A percentile compares a stretch with the other conserved stretches of the same genome.
Conservation (phyloP, 2,329 filamentous ascomycete species). For the Fusarium sp. region DNA sequence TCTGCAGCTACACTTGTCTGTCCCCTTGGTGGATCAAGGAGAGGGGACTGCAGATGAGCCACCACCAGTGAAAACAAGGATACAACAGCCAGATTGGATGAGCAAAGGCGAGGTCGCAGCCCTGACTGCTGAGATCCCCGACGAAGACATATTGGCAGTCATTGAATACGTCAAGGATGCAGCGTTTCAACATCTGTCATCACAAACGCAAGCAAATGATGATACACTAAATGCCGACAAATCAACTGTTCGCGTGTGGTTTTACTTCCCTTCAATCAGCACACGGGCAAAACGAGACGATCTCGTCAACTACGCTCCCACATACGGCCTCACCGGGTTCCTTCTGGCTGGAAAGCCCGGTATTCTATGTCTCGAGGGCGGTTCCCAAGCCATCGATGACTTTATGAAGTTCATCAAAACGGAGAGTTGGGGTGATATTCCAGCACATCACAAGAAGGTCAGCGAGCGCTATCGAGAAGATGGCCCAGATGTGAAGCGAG, state of each 20-base stretch:
- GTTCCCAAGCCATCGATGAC: conserved; percentile 60
- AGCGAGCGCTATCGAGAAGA: conserved; percentile 65
- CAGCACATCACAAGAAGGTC: conserved; percentile 71
- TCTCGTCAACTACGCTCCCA: conserved; percentile 64
- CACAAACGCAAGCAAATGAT: conserved; percentile 18
- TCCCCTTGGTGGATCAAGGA: conserved; percentile 46
- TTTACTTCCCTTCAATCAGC: conserved; percentile 72
- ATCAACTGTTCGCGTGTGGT: conserved; percentile 66
- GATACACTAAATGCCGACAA: background rate
- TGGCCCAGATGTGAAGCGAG: conserved; percentile 46
- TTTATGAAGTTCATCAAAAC: conserved; percentile 75
- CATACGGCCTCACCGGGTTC: conserved; percentile 68
- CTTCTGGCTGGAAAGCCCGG: conserved; percentile 71
- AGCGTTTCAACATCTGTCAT: conserved; percentile 47
- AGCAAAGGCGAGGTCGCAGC: conserved; percentile 59
- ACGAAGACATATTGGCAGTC: conserved; percentile 58
- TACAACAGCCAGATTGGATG: conserved; percentile 65
- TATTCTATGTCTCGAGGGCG: conserved; percentile 63
- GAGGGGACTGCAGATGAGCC: conserved; percentile 46
- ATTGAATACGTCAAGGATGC: conserved; percentile 59
- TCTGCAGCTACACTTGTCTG: conserved; percentile 50
- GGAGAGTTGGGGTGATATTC: conserved; percentile 72
- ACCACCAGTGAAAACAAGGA: conserved; percentile 54
- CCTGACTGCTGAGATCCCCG: conserved; percentile 55
- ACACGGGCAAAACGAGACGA: conserved; percentile 70